Conservation (phyloP, 2,329 filamentous ascomycete species). For the Phoma sp. region DNA sequence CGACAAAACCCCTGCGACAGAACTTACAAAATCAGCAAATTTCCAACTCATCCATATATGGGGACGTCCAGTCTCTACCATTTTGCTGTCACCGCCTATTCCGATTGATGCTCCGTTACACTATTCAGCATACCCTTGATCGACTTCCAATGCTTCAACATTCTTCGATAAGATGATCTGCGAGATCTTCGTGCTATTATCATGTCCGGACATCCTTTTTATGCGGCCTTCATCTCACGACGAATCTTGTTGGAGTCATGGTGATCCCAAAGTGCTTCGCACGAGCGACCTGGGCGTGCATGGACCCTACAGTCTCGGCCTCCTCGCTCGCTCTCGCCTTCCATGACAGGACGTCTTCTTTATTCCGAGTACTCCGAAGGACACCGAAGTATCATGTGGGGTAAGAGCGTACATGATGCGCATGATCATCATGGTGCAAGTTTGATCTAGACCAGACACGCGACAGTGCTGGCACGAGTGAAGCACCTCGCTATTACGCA, state of each 20-base stretch:
- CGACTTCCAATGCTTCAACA: too few relatives aligned
- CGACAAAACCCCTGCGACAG: constrained; percentile 9
- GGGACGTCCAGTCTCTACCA: not conserved
- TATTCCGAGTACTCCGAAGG: constrained; percentile 3
- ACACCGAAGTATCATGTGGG: constrained; percentile 1
- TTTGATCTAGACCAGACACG: not conserved
- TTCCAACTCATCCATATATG: not conserved
- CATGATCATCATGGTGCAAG: not conserved
- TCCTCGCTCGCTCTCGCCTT: not conserved
- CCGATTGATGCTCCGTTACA: not conserved
- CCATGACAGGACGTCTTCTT: constrained; percentile 1
- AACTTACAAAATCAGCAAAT: not conserved
- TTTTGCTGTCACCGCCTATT: not conserved
- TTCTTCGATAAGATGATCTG: not conserved
- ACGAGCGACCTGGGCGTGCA: not conserved
- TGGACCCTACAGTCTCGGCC: not conserved
- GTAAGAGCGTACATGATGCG: constrained; percentile 7
- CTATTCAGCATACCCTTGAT: not conserved
- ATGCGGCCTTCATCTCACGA: not conserved
- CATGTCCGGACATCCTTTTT: not conserved
- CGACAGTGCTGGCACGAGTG: not conserved
- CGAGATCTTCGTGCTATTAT: not conserved
- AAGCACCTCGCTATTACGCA: constrained; percentile 6
- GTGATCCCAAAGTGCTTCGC: not conserved
- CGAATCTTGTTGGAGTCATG: not conserved